Percentiles rank a stretch among this genome's conserved stretches.
Conservation (phyloP, 768 basidiomycete species). For the Mycena floridula region DNA sequence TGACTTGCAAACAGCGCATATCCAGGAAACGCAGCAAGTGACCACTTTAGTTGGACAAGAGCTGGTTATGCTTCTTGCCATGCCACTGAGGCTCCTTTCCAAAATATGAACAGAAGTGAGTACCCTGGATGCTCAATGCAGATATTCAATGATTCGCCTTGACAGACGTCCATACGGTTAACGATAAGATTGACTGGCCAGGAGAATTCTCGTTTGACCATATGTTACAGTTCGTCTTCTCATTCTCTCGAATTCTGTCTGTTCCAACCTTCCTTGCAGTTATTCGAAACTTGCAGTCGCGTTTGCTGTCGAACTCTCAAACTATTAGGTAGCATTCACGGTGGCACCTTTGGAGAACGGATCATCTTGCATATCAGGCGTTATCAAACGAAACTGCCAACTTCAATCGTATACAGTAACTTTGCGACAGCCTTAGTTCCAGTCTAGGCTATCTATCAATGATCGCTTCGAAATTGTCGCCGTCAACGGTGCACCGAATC, state of each 20-base stretch:
- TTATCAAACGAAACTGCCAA: too few species aligned
- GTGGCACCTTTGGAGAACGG: background rate
- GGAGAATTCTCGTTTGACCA: conserved; percentile 31
- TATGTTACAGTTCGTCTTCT: conserved; percentile 11
- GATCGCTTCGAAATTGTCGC: too few species aligned
- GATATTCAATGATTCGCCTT: too few species aligned
- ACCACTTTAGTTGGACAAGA: conserved; percentile 21
- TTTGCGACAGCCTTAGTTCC: too few species aligned
- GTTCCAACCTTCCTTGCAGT: too few species aligned
- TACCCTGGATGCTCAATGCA: background rate
- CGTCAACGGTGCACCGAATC: too few species aligned
- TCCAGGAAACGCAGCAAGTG: conserved; percentile 10
- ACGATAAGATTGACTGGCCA: conserved; percentile 16
- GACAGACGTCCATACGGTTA: conserved; percentile 18
- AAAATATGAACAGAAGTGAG: conserved; percentile 20
- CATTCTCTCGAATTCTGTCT: too few species aligned
- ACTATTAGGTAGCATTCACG: conserved; percentile 4
- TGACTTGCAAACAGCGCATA: too few species aligned
- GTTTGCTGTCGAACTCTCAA: conserved; percentile 13
- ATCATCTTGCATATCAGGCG: background rate
- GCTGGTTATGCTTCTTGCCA: conserved; percentile 15
- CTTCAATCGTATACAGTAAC: too few species aligned
- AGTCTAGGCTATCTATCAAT: too few species aligned
- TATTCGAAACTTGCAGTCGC: conserved; percentile 13
- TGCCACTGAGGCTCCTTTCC: conserved; percentile 15